Evolutionary conservation across 2,329 filamentous ascomycete genomes (phyloP), one percentile per base, ranked within the genome.

Genomic region (Xylariaceae sp.): DNA sequence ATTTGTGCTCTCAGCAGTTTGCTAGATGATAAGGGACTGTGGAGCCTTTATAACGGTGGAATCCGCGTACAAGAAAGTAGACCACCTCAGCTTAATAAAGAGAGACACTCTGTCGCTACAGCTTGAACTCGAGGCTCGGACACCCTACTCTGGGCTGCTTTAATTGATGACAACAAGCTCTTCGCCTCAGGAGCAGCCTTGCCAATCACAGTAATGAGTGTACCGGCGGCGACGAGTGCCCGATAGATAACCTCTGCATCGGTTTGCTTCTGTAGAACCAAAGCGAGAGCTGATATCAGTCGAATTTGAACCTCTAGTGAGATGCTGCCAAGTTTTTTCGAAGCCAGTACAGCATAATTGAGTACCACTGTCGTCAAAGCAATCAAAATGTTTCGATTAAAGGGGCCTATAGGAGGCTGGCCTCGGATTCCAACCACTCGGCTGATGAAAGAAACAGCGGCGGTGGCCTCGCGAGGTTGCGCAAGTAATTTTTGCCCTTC

Each of bases 221-320:
- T 99, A 0, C 94, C 95, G 0, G 93, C 73, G 0, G 90, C 91
- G 6, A 96, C 89, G 5, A 97, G 78, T 0, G 85, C 84, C 18
- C 94, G 85, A 69, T 92, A 97, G 3, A 94, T 74, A 0, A 91
- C 89, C 69, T 97, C 94, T 0, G 86, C 83, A 64, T 97, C 92
- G 2, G 79, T 84, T 59, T 90, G 86, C 3, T 78, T 80, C 5
- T 77, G 74, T 1, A 96, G 72, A 1, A 93, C 80, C 50, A 79
- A 77, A 1, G 81, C 81, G 0, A 92, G 71, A 4, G 87, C 79
- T 24, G 84, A 78, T 2, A 91, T 68, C 4, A 91, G 73, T 8
- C 78, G 75, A 53, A 73, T 72, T 57, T 71, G 78, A 60, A 78
- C 72, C 45, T 75, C 74, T 24, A 74, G 60, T 7, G 65, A 45